Evolutionary conservation across 768 basidiomycete genomes (phyloP), one percentile per base, ranked within the genome.

Genomic region (Serendipita sp.): DNA sequence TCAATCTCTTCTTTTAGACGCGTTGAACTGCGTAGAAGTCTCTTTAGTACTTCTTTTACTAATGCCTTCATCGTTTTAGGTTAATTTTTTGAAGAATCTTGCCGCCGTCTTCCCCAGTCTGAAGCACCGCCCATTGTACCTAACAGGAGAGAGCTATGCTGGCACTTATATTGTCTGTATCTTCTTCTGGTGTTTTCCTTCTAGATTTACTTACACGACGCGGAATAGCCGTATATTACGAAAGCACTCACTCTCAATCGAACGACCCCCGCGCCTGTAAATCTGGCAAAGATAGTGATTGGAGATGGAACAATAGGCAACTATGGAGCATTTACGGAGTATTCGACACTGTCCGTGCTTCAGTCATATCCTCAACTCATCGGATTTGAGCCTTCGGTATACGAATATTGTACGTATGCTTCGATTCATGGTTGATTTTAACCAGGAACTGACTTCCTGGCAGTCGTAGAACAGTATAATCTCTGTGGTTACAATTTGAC

Each of bases 351-450:
- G 46, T 78, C 72, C 64, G 76, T 85, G 35, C 72, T 88, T 16
- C 81, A 86, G 73, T 88, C 88, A 3, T 86, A 84, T 70, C 88
- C 88, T 1, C 87, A 88, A 70, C 74, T 89, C 34, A 86, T 89
- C 63, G 84, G 81, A 38, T 89, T 89, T 69, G 83, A 89, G 67
- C 76, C 77, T 52, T 79, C 28, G 56, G 56, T 60, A n/a, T 60
- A 36, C 56, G 56, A 30, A n/a, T 38, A 60, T 10, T 60, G 32
- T 18, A 10, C 7, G 32, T n/a, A 46, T 46, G 45, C 13, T 46
- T 46, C 13, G 18, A 13, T 46, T 13, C 18, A 13, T 46, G 13
- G 13, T 13, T 18, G 18, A 18, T 13, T 46, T 46, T 46, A 46
- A 23, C 18, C 7, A 52, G 8, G 32, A 18, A 23, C 38, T 5